A percentile compares a stretch with the other conserved stretches of the same genome.
These are phyloP conservation scores for Populus deltoides DNA, from an alignment of 345 rosid species.

Conservation along the genomic window DNA sequence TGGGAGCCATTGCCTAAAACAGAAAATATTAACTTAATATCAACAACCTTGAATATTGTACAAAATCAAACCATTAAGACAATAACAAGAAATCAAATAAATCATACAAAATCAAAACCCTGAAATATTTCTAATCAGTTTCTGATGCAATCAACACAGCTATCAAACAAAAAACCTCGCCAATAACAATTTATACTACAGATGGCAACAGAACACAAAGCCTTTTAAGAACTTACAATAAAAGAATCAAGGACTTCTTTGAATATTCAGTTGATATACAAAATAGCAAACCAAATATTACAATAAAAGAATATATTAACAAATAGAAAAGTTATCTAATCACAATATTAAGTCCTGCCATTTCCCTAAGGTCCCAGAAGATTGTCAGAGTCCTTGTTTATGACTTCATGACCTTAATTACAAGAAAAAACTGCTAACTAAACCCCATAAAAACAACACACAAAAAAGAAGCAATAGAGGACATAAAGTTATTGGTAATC, in stretches of 20 bases:
- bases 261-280: not conserved
- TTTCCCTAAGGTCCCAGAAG: not conserved
- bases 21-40: not conserved
- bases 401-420: not conserved
- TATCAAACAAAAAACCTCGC: not conserved
- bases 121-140: not conserved
- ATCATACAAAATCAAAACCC: not conserved
- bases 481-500: not conserved
- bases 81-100: not conserved
- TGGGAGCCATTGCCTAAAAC: conserved; percentile 51
- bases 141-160: too few species aligned
- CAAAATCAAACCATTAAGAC: not conserved
- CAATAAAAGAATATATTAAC: not conserved
- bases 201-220: not conserved
- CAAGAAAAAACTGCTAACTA: not conserved
- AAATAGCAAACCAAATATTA: not conserved
- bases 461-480: not conserved
- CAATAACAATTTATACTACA: not conserved
- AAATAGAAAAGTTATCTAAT: not conserved
- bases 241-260: too few species aligned
- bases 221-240: not conserved
- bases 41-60: not conserved
- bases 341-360: not conserved
- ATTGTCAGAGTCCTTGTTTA: not conserved
- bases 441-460: not conserved